phyloP scores from a whole-genome alignment of 2,329 filamentous ascomycete species.

The Verticillium zaregamsianum region DNA sequence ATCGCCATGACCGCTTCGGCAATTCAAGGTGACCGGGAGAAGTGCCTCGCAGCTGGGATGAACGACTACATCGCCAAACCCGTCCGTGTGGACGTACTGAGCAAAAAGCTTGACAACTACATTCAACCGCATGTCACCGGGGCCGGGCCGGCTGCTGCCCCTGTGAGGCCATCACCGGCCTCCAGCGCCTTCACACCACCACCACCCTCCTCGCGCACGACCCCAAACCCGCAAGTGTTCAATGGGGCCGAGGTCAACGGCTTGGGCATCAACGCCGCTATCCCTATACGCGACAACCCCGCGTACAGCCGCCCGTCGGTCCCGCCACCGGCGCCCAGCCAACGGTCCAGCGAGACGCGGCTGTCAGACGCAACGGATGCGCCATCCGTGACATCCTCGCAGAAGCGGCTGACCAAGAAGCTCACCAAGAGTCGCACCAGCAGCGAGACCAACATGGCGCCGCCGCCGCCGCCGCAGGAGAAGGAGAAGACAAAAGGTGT shows the following conservation, averaged over 20 bases:
- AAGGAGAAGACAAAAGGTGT: conserved; percentile 28
- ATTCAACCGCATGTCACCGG: conserved; percentile 29
- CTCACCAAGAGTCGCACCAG: conserved; percentile 35
- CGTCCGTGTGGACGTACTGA: conserved; percentile 82
- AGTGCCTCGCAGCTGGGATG: conserved; percentile 94
- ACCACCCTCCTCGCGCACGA: conserved; percentile 5
- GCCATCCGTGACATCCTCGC: conserved; percentile 11
- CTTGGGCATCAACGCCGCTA: conserved; percentile 6
- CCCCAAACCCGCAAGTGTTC: conserved; percentile 16
- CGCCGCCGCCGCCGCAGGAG: conserved; percentile 4
- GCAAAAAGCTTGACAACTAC: conserved; percentile 69
- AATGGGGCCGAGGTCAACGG: conserved; percentile 12
- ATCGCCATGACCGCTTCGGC: conserved; percentile 97
- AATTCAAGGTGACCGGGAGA: conserved; percentile 91
- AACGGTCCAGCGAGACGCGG: conserved; percentile 28
- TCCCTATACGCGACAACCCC: conserved; percentile 18
- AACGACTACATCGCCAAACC: conserved; percentile 96
- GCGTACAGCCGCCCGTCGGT: conserved; percentile 16
- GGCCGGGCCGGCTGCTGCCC: not conserved
- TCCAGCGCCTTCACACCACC: not conserved
- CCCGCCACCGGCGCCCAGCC: conserved; percentile 17
- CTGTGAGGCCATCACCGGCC: not conserved
- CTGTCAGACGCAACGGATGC: conserved; percentile 22
- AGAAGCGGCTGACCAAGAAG: conserved; percentile 35
- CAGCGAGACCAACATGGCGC: conserved; percentile 9